These are phyloP conservation scores for Macadamia tetraphylla DNA, from an alignment of 164 flowering plant species.

Conservation along the genomic window DNA sequence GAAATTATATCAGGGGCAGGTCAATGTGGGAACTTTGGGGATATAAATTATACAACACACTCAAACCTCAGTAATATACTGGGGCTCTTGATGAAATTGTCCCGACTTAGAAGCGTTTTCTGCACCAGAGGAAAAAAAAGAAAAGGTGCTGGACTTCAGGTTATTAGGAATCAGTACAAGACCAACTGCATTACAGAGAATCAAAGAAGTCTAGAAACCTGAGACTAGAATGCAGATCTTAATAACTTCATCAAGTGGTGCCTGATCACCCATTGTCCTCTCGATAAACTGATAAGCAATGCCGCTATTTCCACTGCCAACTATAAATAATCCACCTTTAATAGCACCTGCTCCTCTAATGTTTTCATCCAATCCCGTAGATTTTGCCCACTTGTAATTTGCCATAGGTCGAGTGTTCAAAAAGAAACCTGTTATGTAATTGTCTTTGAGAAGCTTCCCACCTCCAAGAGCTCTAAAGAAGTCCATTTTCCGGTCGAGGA, in stretches of 20 bases:
- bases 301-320: slow-evolving; percentile 66
- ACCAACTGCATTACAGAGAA: not conserved
- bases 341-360: slow-evolving; percentile 68
- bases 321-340: slow-evolving; percentile 67
- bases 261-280: slow-evolving; percentile 80
- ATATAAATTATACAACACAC: too few relatives aligned
- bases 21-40: too few relatives aligned
- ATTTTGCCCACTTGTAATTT: slow-evolving; percentile 70
- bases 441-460: slow-evolving; percentile 65
- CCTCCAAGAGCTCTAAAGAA: slow-evolving; percentile 83
- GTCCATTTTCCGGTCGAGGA: slow-evolving; percentile 42
- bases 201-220: slow-evolving; percentile 33
- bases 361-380: slow-evolving; percentile 44
- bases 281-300: slow-evolving; percentile 79
- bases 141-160: not conserved
- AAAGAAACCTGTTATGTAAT: slow-evolving; percentile 60
- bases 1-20: too few relatives aligned
- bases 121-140: slow-evolving; percentile 14
- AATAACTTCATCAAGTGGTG: slow-evolving; percentile 58
- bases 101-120: slow-evolving; percentile 5
- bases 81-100: too few relatives aligned
- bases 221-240: slow-evolving; percentile 37
- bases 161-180: not conserved
- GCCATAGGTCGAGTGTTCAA: slow-evolving; percentile 63
- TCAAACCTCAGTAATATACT: too few relatives aligned